Conservation (phyloP, 2,329 filamentous ascomycete species). For the Fusarium cyanostomum region DNA sequence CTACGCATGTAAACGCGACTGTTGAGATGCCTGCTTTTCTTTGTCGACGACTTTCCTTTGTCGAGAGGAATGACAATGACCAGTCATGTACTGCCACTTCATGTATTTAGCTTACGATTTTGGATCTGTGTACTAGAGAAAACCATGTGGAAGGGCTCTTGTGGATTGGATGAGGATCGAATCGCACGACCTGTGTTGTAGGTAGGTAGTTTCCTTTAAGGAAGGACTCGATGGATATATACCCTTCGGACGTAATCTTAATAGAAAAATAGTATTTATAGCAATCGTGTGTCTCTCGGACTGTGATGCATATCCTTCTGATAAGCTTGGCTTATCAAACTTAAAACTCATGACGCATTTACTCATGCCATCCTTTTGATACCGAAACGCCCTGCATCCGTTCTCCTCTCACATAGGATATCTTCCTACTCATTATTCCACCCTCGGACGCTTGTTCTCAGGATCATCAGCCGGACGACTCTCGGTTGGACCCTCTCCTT, state of each 20-base stretch:
- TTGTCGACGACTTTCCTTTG: conserved; percentile 18
- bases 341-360: conserved; percentile 11
- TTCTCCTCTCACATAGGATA: not conserved
- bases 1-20: conserved; percentile 44
- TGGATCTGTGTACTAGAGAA: not conserved
- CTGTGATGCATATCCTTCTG: not conserved
- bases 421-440: conserved; percentile 49
- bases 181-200: not conserved
- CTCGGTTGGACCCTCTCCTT: conserved; percentile 57
- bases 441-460: conserved; percentile 60
- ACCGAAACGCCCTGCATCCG: conserved; percentile 38
- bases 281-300: not conserved
- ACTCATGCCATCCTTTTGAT: conserved; percentile 12
- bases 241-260: conserved; percentile 40
- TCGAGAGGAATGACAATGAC: not conserved
- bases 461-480: conserved; percentile 49
- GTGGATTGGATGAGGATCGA: not conserved
- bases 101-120: conserved; percentile 16
- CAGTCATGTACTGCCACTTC: conserved; percentile 10
- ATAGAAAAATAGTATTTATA: conserved; percentile 25
- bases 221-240: conserved; percentile 37
- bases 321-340: not conserved
- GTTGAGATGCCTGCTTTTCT: conserved; percentile 15
- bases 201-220: conserved; percentile 16
- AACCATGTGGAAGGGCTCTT: not conserved